These are phyloP conservation scores for Ustilago bromivora DNA, from an alignment of 1,284 basidiomycete genomes.

Conservation along the genomic window DNA sequence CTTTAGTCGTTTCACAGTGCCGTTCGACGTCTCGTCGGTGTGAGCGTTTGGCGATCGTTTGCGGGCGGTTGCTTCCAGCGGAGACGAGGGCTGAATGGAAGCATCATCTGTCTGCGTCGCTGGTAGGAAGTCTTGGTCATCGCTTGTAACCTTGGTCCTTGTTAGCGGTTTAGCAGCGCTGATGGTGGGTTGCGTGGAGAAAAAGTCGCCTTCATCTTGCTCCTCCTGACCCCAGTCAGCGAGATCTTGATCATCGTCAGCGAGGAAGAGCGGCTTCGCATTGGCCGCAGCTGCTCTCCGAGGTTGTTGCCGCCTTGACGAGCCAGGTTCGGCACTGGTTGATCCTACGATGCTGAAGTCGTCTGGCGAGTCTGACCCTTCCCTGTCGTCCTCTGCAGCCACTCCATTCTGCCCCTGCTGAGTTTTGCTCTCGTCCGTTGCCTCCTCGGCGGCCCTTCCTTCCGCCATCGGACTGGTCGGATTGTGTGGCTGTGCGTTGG, in stretches of 20 bases:
- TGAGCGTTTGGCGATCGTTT: slow-evolving; percentile 7
- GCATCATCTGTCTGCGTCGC: background rate
- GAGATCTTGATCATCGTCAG: slow-evolving; percentile 37
- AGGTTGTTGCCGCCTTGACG: slow-evolving; percentile 32
- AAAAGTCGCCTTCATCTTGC: slow-evolving; percentile 28
- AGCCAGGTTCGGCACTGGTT: background rate
- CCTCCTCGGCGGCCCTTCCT: background rate
- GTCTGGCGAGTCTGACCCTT: background rate
- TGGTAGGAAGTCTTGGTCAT: slow-evolving; percentile 31
- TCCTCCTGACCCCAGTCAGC: slow-evolving; percentile 20
- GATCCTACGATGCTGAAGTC: slow-evolving; percentile 31
- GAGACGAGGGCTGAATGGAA: slow-evolving; percentile 14
- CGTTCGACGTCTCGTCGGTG: background rate
- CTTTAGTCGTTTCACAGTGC: slow-evolving; percentile 13
- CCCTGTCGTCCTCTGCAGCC: background rate
- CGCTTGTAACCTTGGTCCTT: slow-evolving; percentile 15
- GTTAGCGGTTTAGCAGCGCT: slow-evolving; percentile 1
- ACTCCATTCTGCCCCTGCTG: background rate
- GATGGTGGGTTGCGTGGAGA: slow-evolving; percentile 19
- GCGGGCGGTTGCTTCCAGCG: background rate
- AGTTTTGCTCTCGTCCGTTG: background rate
- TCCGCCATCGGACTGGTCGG: background rate
- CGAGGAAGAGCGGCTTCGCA: slow-evolving; percentile 45
- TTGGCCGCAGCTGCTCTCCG: slow-evolving; percentile 33
- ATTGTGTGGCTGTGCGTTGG: background rate